These are phyloP conservation scores for Penicillium herquei DNA, from an alignment of 495 filamentous ascomycete genomes.

Conservation along the genomic window DNA sequence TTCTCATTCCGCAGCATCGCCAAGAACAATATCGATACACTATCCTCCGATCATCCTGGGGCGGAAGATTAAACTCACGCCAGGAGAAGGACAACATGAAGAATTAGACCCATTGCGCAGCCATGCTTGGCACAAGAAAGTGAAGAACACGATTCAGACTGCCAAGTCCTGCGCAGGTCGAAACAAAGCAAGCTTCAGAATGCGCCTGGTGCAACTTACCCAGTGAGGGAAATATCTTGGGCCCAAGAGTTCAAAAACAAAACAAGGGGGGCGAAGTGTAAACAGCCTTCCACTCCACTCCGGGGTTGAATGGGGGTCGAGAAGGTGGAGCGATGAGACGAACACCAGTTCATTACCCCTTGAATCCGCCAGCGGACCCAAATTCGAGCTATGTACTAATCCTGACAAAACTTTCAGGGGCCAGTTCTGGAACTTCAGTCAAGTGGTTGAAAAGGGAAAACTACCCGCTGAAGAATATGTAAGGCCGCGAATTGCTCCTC, in stretches of 20 bases:
- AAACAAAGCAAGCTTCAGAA: constrained; percentile 20
- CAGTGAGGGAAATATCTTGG: not conserved
- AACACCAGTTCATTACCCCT: constrained; percentile 1
- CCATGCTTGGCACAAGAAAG: constrained; percentile 20
- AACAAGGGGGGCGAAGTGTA: not conserved
- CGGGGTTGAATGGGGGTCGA: not conserved
- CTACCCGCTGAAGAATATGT: not conserved
- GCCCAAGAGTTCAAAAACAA: not conserved
- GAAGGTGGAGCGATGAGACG: not conserved
- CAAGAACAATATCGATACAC: not conserved
- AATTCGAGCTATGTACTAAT: not conserved
- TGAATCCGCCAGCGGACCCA: not conserved
- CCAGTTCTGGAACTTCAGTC: not conserved
- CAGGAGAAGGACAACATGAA: not conserved
- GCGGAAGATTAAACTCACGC: not conserved
- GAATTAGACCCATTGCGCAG: constrained; percentile 8
- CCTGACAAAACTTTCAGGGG: not conserved
- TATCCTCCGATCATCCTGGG: not conserved
- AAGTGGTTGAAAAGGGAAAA: not conserved
- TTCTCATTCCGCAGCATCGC: not conserved
- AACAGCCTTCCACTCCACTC: not conserved
- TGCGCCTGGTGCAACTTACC: constrained; percentile 18
- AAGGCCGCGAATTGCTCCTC: not conserved
- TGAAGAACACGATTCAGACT: constrained; percentile 5
- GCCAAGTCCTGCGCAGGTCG: constrained; percentile 21